Evolutionary conservation across 139 green algal species (phyloP).

Genomic region (Picocystis salinarum): DNA sequence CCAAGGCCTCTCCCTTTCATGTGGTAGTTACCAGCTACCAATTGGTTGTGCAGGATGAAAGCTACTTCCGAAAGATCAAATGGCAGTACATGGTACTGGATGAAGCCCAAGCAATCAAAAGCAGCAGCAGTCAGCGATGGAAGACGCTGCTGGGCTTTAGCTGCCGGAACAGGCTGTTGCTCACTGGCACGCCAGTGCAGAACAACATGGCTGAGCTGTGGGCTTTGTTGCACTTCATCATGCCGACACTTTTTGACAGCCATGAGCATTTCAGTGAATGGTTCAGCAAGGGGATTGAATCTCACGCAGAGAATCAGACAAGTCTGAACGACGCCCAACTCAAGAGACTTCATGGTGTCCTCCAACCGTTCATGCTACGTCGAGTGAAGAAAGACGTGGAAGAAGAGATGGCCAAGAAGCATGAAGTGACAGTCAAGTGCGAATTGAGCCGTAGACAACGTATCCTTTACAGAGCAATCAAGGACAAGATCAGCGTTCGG

Average conservation of each 20-base stretch:
- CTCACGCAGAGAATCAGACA: neutral
- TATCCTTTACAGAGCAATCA: constrained; percentile 17
- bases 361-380: constrained; percentile 47
- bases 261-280: constrained; percentile 30
- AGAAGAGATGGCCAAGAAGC: constrained; percentile 25
- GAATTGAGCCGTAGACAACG: constrained; percentile 11
- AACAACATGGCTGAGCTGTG: constrained; percentile 32
- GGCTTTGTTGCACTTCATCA: constrained; percentile 30
- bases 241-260: constrained; percentile 27
- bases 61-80: constrained; percentile 17
- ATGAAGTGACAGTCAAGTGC: constrained; percentile 22
- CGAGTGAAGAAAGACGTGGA: constrained; percentile 46
- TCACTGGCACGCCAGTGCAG: constrained; percentile 35
- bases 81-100: constrained; percentile 33
- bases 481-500: constrained; percentile 27
- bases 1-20: constrained; percentile 16
- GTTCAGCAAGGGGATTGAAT: constrained; percentile 18
- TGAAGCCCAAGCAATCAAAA: constrained; percentile 38
- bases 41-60: constrained; percentile 17
- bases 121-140: constrained; percentile 21
- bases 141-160: constrained; percentile 32
- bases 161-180: constrained; percentile 42
- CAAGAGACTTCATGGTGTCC: constrained; percentile 23
- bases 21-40: constrained; percentile 21
- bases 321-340: constrained; percentile 5